Percentiles rank a stretch among this genome's conserved stretches.
Evolutionary conservation across 2,329 filamentous ascomycete species (phyloP).

Genomic region (Penicillium sumatraense): DNA sequence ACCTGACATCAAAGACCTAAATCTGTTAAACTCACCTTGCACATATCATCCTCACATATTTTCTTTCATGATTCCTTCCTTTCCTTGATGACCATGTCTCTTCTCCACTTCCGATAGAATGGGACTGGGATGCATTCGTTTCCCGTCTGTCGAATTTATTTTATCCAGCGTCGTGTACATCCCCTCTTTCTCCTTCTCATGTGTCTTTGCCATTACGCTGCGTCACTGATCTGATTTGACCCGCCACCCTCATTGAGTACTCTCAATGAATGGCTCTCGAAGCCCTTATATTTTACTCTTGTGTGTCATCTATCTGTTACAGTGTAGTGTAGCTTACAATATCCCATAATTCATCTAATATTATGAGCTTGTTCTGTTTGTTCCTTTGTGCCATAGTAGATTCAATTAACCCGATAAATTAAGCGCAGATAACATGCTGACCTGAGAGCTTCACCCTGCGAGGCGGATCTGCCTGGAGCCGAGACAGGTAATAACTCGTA

Average conservation of each 20-base stretch:
- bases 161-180: conserved; percentile 22
- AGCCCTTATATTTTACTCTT: conserved; percentile 7
- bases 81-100: conserved; percentile 21
- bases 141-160: background rate
- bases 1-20: conserved; percentile 48
- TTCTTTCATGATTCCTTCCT: conserved; percentile 24
- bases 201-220: conserved; percentile 11
- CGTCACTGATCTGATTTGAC: conserved; percentile 6
- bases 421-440: no score
- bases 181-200: conserved; percentile 7
- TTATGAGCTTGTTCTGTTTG: background rate
- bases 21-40: conserved; percentile 18
- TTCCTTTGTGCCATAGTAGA: background rate
- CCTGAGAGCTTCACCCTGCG: no score
- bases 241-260: conserved; percentile 3
- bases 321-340: conserved; percentile 28
- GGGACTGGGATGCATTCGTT: background rate
- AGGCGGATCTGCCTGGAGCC: no score
- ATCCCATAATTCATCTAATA: conserved; percentile 20
- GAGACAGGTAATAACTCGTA: no score
- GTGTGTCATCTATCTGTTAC: conserved; percentile 1
- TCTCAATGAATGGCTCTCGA: conserved; percentile 3
- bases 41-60: conserved; percentile 29
- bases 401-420: no score
- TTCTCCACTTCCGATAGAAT: conserved; percentile 12